Evolutionary conservation across 768 basidiomycete genomes (phyloP).

Genomic region (Termitomyces sp.): DNA sequence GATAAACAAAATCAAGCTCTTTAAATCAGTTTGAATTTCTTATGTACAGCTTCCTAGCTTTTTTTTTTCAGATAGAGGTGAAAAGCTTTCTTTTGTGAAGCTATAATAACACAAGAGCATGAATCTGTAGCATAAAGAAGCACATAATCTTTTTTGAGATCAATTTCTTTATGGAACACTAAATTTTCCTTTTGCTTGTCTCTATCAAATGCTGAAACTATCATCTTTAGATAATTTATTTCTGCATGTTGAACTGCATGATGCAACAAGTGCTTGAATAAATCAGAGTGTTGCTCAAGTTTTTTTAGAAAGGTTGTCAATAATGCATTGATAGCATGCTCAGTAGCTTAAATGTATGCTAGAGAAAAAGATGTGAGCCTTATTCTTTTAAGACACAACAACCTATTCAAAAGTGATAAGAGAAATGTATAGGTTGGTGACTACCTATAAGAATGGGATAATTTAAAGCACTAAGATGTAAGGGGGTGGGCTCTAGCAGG

Average conservation of each 20-base stretch:
- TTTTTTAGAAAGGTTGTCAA: conserved; percentile 10
- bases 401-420: too few species aligned
- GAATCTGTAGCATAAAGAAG: neutral
- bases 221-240: conserved; percentile 8
- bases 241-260: neutral
- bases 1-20: conserved; percentile 19
- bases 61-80: neutral
- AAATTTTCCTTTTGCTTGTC: neutral
- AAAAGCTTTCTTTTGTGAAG: neutral
- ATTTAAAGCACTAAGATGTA: too few species aligned
- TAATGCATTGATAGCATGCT: too few species aligned
- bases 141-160: neutral
- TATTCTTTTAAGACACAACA: too few species aligned
- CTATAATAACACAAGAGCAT: neutral
- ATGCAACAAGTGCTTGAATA: conserved; percentile 12
- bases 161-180: neutral
- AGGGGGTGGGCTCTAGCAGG: too few species aligned
- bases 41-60: neutral
- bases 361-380: too few species aligned
- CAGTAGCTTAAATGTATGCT: too few species aligned
- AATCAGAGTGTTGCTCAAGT: conserved; percentile 11
- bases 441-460: too few species aligned
- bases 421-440: too few species aligned
- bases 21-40: neutral
- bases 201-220: conserved; percentile 5